Evolutionary conservation across 306 rosid genomes (phyloP).

Genomic region (Cicer pinnatifidum): DNA sequence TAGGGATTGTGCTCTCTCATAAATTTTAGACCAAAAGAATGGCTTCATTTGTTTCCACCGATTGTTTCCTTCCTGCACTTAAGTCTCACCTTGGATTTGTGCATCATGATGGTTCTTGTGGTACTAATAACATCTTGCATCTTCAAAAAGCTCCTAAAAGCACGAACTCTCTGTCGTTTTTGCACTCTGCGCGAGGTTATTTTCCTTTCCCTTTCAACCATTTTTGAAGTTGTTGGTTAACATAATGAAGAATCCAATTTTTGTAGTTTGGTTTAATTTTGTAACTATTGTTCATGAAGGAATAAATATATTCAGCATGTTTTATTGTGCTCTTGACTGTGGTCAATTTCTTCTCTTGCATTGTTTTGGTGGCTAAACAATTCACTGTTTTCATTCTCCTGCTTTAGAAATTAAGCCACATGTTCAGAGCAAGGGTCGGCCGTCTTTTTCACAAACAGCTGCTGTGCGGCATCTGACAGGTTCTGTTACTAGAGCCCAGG

Average conservation of each 20-base stretch:
- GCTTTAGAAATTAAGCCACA: conserved; percentile 39
- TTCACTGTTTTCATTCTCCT: conserved; percentile 30
- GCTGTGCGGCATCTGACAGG: conserved; percentile 85
- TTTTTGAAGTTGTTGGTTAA: conserved; percentile 12
- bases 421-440: conserved; percentile 49
- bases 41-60: conserved; percentile 50
- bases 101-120: conserved; percentile 14
- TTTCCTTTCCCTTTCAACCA: conserved; percentile 25
- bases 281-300: conserved; percentile 7
- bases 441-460: conserved; percentile 56
- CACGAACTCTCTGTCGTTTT: conserved; percentile 39
- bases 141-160: conserved; percentile 37
- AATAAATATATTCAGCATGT: conserved; percentile 24
- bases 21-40: conserved; percentile 39
- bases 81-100: conserved; percentile 44
- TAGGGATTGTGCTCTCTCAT: conserved; percentile 35
- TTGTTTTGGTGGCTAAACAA: conserved; percentile 39
- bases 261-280: neutral
- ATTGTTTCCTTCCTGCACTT: conserved; percentile 44
- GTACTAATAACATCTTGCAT: conserved; percentile 30
- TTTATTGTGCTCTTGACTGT: neutral
- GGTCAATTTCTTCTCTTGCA: conserved; percentile 20
- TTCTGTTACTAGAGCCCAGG: conserved; percentile 69
- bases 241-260: neutral
- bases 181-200: conserved; percentile 43